Percentiles rank a stretch among this genome's conserved stretches.
Evolutionary conservation across 495 filamentous ascomycete genomes (phyloP).

Genomic region (Neurospora discreta): DNA sequence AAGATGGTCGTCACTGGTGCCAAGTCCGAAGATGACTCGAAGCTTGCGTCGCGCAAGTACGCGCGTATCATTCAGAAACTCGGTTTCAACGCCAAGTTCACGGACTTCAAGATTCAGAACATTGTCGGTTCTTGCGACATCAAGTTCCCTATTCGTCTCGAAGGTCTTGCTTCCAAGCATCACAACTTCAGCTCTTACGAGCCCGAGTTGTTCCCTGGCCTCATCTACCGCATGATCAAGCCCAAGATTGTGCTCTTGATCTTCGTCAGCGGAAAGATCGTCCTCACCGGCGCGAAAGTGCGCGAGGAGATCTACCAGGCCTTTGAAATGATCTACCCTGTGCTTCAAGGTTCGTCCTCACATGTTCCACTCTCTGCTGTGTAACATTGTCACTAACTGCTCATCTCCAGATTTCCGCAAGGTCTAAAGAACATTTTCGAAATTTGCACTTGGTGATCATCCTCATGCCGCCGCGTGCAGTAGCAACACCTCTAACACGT

Average conservation of each 20-base stretch:
- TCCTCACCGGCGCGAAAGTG: constrained; percentile 94
- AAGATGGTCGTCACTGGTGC: constrained; percentile 99
- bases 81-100: constrained; percentile 98
- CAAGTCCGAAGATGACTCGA: constrained; percentile 96
- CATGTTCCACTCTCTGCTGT: constrained; percentile 12
- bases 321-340: constrained; percentile 98
- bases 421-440: constrained; percentile 22
- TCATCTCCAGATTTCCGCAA: constrained; percentile 35
- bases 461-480: not conserved
- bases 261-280: constrained; percentile 98
- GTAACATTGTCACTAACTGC: constrained; percentile 7
- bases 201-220: constrained; percentile 95
- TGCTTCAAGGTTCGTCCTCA: constrained; percentile 62
- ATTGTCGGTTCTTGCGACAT: constrained; percentile 98
- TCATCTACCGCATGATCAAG: constrained; percentile 99
- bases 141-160: constrained; percentile 96
- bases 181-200: constrained; percentile 99
- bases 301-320: constrained; percentile 98
- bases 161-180: constrained; percentile 89
- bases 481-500: constrained; percentile 5
- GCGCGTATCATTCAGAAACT: constrained; percentile 99
- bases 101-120: constrained; percentile 99
- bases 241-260: constrained; percentile 98
- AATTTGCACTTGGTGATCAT: not conserved
- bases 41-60: constrained; percentile 94